Evolutionary conservation across 1,284 basidiomycete genomes (phyloP).

Genomic region (Sanguinoderma infundibulare): DNA sequence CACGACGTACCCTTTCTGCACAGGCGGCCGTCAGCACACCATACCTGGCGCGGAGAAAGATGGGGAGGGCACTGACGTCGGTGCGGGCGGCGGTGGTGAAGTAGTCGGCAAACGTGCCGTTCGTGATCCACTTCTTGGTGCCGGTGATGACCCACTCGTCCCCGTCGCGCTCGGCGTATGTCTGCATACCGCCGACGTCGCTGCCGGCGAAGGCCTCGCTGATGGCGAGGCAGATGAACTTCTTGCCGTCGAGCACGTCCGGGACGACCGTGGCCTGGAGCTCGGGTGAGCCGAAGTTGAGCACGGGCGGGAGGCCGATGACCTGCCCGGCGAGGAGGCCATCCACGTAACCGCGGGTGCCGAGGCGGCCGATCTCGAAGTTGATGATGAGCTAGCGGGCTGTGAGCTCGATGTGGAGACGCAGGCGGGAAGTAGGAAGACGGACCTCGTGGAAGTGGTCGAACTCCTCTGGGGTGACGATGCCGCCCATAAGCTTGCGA

Average conservation of each 20-base stretch:
- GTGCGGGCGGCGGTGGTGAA: slow-evolving; percentile 82
- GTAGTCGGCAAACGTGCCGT: slow-evolving; percentile 81
- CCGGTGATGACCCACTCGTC: slow-evolving; percentile 88
- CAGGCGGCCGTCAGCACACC: not conserved
- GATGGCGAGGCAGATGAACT: slow-evolving; percentile 77
- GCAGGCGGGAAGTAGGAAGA: not conserved
- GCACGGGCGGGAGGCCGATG: slow-evolving; percentile 83
- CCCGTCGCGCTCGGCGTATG: slow-evolving; percentile 84
- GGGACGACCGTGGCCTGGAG: slow-evolving; percentile 68
- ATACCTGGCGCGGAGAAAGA: not conserved
- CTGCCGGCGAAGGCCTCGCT: slow-evolving; percentile 91
- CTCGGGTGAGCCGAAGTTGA: slow-evolving; percentile 86
- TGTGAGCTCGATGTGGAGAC: slow-evolving; percentile 19
- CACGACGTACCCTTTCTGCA: slow-evolving; percentile 81
- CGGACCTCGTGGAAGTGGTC: slow-evolving; percentile 79
- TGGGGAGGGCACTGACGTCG: slow-evolving; percentile 43
- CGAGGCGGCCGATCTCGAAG: slow-evolving; percentile 83
- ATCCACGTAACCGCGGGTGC: slow-evolving; percentile 85
- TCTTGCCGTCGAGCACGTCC: slow-evolving; percentile 82
- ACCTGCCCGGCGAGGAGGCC: slow-evolving; percentile 83
- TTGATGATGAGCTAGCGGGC: slow-evolving; percentile 75
- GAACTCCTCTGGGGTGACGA: slow-evolving; percentile 89
- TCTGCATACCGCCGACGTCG: slow-evolving; percentile 86
- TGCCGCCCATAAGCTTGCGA: slow-evolving; percentile 79
- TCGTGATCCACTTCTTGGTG: slow-evolving; percentile 97